Base-by-base conservation (phyloP, 495 filamentous ascomycete genomes). In the Glutinoglossum americanum region DNA sequence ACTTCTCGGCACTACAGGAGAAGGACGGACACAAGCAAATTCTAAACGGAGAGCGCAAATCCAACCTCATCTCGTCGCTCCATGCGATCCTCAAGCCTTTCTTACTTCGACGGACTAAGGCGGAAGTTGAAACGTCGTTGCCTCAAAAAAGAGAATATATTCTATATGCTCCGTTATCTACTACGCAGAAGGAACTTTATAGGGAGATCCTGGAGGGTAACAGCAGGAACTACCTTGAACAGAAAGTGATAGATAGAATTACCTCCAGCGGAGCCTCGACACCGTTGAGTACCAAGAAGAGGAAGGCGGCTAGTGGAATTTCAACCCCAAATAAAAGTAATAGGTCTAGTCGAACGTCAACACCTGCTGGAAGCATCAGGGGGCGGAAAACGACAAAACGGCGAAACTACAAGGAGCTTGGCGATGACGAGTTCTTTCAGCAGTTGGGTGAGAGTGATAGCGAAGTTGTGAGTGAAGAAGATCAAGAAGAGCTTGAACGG, bases 131-230 rank as follows among this genome's bases (percentile, higher is more conserved):
- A 64, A 81, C 79, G 21, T 76, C 82, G 53, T 70, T 98, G n/a
- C 92, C 92, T 0, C 88, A 87, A 68, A 98, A 98, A 71, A 80
- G 92, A 35, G 92, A 98, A 67, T 98, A 98, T 65, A 82, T 98
- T 21, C 70, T 98, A 6, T 97, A 85, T 59, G 89, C 92, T 4
- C 92, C 89, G 0, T 76, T 98, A 61, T 94, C 87, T 0, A 72
- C 81, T 17, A 83, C 84, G 57, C 92, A 98, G 63, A 84, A 87
- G 32, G 92, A 95, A 56, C 72, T 97, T 7, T 97, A 98, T 64
- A 82, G 86, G 47, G 86, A 80, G 26, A 87, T 95, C 57, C 77
- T 80, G 45, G 83, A 86, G 60, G 85, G 85, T 55, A 83, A 81
- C 25, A 86, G 86, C 6, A 76, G 89, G 26, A 71, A 80, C 6